These are phyloP conservation scores for Amesomyces nigricolor DNA, from an alignment of 2,329 filamentous ascomycete species.

Conservation along the genomic window DNA sequence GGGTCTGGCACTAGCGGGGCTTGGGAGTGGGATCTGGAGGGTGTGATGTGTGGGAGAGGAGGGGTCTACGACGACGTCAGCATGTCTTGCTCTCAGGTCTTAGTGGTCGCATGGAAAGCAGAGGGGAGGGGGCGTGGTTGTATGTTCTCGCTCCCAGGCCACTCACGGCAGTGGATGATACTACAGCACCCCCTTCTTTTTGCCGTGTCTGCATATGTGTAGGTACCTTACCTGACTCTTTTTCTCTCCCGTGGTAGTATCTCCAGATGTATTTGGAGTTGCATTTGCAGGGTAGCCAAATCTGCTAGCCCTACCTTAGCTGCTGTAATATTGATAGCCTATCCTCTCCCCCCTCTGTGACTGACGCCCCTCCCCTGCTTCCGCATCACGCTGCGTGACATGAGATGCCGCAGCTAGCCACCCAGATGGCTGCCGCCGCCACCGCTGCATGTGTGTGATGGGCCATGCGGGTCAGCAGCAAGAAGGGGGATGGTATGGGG, in stretches of 20 bases:
- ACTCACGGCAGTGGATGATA: background rate
- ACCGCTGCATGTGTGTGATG: constrained; percentile 3
- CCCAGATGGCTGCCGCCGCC: background rate
- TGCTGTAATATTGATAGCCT: too few species aligned
- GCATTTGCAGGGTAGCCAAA: too few species aligned
- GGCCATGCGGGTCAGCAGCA: background rate
- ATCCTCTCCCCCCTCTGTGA: too few species aligned
- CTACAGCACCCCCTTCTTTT: background rate
- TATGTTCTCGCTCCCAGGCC: background rate
- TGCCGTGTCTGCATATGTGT: background rate
- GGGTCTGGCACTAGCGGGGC: background rate
- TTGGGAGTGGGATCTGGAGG: background rate
- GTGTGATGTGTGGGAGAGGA: constrained; percentile 2
- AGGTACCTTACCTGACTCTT: background rate
- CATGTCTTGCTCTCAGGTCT: background rate
- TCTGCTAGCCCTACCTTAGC: too few species aligned
- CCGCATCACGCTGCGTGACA: background rate
- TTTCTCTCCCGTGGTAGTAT: background rate
- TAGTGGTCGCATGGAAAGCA: background rate
- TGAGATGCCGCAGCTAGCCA: background rate
- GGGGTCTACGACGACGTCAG: constrained; percentile 2
- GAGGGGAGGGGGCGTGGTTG: background rate
- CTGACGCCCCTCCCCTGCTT: background rate
- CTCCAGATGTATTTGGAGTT: background rate
- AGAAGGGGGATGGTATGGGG: background rate